These are phyloP conservation scores for Nothophytophthora sp. DNA, from an alignment of 352 stramenopile species.

Conservation along the genomic window DNA sequence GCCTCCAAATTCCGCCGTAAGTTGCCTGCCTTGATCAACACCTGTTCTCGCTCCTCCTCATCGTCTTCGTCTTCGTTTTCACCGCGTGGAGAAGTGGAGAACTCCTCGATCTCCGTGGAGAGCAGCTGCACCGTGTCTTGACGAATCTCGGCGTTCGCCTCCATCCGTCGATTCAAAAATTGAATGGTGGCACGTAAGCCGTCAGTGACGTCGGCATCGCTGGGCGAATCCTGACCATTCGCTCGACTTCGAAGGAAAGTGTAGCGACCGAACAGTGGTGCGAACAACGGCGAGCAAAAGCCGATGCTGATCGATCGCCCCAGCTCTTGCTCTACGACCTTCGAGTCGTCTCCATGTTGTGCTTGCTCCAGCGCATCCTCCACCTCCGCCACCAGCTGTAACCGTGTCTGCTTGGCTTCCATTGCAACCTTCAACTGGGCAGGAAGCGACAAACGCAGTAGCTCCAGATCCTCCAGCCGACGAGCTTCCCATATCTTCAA, in stretches of 20 bases:
- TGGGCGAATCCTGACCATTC: constrained; percentile 8
- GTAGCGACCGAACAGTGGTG: constrained; percentile 46
- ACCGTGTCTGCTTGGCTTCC: constrained; percentile 44
- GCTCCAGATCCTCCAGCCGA: constrained; percentile 27
- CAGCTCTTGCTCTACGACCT: constrained; percentile 52
- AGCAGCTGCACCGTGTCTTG: constrained; percentile 60
- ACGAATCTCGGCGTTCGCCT: constrained; percentile 55
- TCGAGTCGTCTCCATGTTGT: constrained; percentile 27
- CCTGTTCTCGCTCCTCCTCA: constrained; percentile 31
- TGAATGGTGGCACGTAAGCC: constrained; percentile 52
- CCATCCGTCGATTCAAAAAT: constrained; percentile 54
- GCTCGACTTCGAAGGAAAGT: constrained; percentile 26
- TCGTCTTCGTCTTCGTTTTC: constrained; percentile 31
- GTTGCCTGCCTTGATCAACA: constrained; percentile 44
- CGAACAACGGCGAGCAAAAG: constrained; percentile 51
- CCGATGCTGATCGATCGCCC: constrained; percentile 57
- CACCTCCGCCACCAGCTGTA: constrained; percentile 44
- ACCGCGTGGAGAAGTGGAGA: constrained; percentile 22
- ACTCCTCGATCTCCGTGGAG: constrained; percentile 53
- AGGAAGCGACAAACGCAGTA: constrained; percentile 13
- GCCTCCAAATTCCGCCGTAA: constrained; percentile 52
- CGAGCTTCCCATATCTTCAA: constrained; percentile 45
- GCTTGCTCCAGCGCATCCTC: constrained; percentile 41
- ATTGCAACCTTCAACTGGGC: constrained; percentile 26
- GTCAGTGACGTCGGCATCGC: constrained; percentile 24